Conservation (phyloP, 257 asterid species). For the Echium plantagineum region DNA sequence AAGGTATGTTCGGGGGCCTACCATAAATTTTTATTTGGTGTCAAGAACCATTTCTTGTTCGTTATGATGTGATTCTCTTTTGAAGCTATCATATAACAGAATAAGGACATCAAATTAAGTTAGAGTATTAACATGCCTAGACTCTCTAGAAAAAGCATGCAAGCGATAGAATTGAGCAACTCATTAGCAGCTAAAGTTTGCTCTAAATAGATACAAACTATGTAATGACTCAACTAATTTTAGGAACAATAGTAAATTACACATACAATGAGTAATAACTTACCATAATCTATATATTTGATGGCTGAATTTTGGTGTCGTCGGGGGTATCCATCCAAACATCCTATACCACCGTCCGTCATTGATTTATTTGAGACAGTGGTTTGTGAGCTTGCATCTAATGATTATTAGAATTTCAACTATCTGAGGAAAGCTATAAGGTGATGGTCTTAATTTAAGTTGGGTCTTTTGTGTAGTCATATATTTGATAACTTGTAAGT, state of each 20-base stretch:
- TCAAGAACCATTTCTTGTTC: neutral
- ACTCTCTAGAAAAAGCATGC: too few species aligned
- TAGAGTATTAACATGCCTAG: too few species aligned
- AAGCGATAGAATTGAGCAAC: too few species aligned
- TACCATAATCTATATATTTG: neutral
- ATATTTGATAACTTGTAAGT: too few species aligned
- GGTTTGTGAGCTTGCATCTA: neutral
- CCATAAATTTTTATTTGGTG: neutral
- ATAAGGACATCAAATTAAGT: too few species aligned
- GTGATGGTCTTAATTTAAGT: neutral
- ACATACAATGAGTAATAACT: too few species aligned
- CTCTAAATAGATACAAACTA: too few species aligned
- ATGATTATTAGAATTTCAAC: neutral
- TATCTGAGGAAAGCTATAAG: neutral
- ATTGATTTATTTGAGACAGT: neutral
- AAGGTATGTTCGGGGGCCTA: slow-evolving; percentile 42
- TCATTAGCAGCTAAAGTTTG: too few species aligned
- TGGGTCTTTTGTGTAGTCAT: neutral
- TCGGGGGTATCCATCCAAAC: neutral
- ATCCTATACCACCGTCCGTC: neutral
- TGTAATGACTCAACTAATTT: too few species aligned
- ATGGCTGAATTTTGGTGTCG: neutral
- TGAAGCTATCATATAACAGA: neutral
- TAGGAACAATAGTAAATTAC: too few species aligned
- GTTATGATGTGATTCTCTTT: neutral